phyloP scores from a whole-genome alignment of 2,329 filamentous ascomycete genomes.

The Epichloe glyceriae region DNA sequence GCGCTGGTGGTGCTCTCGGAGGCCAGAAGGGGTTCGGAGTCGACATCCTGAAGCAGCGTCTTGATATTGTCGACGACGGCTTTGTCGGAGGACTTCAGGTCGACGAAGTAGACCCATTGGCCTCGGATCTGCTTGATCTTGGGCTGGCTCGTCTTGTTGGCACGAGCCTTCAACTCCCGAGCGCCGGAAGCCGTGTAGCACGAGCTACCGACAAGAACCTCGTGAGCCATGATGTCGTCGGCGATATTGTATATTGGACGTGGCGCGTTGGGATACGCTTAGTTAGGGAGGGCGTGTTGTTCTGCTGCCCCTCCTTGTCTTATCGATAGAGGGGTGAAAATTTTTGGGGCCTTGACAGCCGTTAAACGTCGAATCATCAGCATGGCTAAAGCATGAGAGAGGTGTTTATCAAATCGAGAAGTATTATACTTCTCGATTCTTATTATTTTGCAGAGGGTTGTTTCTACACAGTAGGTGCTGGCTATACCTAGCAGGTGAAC shows the following conservation, averaged over 20 bases:
- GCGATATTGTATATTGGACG: neutral
- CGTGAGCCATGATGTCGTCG: conserved; percentile 19
- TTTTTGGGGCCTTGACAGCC: conserved; percentile 6
- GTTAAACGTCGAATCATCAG: no score
- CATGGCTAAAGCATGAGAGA: no score
- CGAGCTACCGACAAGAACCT: conserved; percentile 27
- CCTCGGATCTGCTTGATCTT: conserved; percentile 37
- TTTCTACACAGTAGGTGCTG: no score
- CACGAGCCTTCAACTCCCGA: conserved; percentile 30
- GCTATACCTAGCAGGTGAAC: no score
- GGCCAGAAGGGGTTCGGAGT: conserved; percentile 14
- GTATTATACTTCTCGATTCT: no score
- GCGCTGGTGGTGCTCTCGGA: conserved; percentile 29
- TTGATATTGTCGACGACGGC: conserved; percentile 31
- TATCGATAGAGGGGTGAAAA: conserved; percentile 11
- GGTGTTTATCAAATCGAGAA: no score
- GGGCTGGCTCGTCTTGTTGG: conserved; percentile 28
- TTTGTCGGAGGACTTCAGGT: conserved; percentile 36
- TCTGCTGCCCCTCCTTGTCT: conserved; percentile 8
- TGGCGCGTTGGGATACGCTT: neutral
- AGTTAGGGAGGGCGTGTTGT: neutral
- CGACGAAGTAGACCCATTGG: conserved; percentile 54
- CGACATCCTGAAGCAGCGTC: conserved; percentile 31
- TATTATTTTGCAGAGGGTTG: no score
- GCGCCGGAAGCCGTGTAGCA: conserved; percentile 37